Evolutionary conservation across 306 rosid genomes (phyloP).

Genomic region (Echinosophora koreensis): DNA sequence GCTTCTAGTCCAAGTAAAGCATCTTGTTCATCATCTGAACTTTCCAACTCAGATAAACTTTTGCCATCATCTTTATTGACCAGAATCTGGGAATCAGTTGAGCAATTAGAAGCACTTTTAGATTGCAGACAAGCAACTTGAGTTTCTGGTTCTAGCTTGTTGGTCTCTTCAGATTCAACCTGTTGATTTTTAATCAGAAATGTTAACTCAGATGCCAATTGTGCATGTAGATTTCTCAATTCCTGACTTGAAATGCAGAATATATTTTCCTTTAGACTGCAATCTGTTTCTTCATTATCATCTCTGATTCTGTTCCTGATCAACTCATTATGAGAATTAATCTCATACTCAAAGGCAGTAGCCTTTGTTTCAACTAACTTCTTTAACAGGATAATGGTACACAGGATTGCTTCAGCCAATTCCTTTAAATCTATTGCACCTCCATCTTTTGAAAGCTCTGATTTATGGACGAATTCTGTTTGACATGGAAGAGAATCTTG

Average conservation of each 20-base stretch:
- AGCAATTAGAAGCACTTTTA: background rate
- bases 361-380: conserved; percentile 44
- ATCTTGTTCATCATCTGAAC: conserved; percentile 44
- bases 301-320: conserved; percentile 8
- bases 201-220: background rate
- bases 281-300: background rate
- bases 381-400: conserved; percentile 35
- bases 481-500: conserved; percentile 34
- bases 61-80: background rate
- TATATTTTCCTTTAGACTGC: conserved; percentile 30
- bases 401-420: conserved; percentile 42
- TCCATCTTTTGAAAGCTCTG: conserved; percentile 40
- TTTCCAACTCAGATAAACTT: conserved; percentile 27
- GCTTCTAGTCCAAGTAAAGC: conserved; percentile 49
- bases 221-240: conserved; percentile 22
- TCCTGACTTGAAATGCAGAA: conserved; percentile 30
- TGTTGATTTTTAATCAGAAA: background rate
- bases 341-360: conserved; percentile 25
- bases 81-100: conserved; percentile 4
- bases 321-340: conserved; percentile 29
- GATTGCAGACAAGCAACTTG: background rate
- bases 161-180: conserved; percentile 25
- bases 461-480: conserved; percentile 9
- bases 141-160: conserved; percentile 25
- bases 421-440: conserved; percentile 43